phyloP scores from a whole-genome alignment of 2,329 filamentous ascomycete species.

The Exserohilum rostratum region DNA sequence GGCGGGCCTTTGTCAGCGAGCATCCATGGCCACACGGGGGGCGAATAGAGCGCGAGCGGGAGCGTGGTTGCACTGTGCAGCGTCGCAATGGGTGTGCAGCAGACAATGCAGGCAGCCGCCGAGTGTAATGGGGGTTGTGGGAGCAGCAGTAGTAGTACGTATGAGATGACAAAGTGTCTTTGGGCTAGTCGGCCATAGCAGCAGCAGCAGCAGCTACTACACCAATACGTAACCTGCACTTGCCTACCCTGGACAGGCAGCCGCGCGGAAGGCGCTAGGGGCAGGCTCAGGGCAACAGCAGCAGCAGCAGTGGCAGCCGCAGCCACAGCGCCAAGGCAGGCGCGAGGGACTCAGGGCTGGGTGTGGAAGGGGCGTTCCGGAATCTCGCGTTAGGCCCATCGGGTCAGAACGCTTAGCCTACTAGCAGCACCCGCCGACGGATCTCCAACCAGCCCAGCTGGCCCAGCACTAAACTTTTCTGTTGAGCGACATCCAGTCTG shows the following conservation, averaged over 20 bases:
- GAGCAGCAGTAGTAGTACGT: neutral
- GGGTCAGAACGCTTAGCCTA: conserved; percentile 15
- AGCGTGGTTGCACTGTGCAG: conserved; percentile 8
- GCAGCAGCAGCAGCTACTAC: too few relatives aligned
- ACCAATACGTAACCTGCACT: too few relatives aligned
- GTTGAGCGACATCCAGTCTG: conserved; percentile 37
- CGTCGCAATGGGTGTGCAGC: neutral
- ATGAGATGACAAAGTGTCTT: conserved; percentile 35
- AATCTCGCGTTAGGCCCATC: conserved; percentile 16
- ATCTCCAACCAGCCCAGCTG: conserved; percentile 30
- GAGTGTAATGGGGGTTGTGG: too few relatives aligned
- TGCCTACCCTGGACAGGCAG: conserved; percentile 25
- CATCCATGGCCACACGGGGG: conserved; percentile 38
- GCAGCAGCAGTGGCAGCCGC: neutral
- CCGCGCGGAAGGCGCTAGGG: conserved; percentile 10
- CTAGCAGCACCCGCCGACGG: conserved; percentile 15
- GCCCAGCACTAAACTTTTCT: conserved; percentile 34
- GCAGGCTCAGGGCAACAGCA: too few relatives aligned
- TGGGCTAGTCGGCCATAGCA: conserved; percentile 24
- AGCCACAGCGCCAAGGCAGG: neutral
- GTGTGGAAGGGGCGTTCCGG: neutral
- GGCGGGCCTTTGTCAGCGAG: conserved; percentile 25
- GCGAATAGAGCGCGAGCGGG: conserved; percentile 10
- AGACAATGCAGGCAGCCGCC: conserved; percentile 10
- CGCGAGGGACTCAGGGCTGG: too few relatives aligned